Evolutionary conservation across 768 basidiomycete genomes (phyloP).

Genomic region (Asterophora lycoperdoides): DNA sequence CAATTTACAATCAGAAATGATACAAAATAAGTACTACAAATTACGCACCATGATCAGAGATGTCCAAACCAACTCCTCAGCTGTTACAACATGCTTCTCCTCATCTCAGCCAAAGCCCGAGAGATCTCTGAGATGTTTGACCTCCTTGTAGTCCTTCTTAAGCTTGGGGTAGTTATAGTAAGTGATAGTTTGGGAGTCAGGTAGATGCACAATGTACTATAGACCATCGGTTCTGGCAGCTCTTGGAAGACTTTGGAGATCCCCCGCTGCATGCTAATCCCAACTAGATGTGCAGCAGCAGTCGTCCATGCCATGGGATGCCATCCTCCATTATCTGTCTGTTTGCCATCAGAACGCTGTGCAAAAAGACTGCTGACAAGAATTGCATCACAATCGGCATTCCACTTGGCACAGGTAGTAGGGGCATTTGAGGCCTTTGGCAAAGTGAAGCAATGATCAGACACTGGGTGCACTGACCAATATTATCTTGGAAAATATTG

Average conservation of each 20-base stretch:
- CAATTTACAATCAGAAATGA: conserved; percentile 1
- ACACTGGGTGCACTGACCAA: no score
- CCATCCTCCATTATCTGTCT: conserved; percentile 5
- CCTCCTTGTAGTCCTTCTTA: conserved; percentile 19
- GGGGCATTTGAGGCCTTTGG: no score
- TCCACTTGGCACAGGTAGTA: conserved; percentile 14
- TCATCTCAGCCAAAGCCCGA: conserved; percentile 30
- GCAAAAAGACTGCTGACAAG: conserved; percentile 16
- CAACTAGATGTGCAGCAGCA: neutral
- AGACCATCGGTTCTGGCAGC: conserved; percentile 3
- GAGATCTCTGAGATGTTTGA: conserved; percentile 15
- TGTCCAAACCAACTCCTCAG: conserved; percentile 24
- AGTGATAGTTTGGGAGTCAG: neutral
- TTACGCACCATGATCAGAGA: conserved; percentile 14
- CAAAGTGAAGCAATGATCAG: no score
- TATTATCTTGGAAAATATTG: no score
- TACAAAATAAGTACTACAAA: neutral
- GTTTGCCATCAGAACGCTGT: conserved; percentile 8
- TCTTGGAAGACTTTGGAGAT: conserved; percentile 1
- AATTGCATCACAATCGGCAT: conserved; percentile 13
- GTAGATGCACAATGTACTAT: neutral
- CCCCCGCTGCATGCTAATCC: neutral
- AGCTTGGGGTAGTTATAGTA: conserved; percentile 16
- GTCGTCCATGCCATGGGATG: conserved; percentile 3
- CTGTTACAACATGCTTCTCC: conserved; percentile 19